phyloP scores from a whole-genome alignment of 2,329 filamentous ascomycete genomes.

The Domatiomyces catenatus region DNA sequence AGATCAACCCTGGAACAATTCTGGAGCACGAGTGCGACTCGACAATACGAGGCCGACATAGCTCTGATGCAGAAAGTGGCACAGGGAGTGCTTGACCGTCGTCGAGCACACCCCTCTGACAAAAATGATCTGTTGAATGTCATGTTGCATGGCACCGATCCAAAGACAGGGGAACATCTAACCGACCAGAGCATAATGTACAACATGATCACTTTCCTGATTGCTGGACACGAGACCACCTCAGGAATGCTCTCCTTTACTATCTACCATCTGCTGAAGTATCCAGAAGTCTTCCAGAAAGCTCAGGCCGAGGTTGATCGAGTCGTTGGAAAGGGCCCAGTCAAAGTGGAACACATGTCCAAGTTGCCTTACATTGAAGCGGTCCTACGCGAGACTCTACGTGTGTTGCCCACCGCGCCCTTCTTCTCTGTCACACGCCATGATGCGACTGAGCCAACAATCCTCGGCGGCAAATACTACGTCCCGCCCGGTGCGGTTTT shows the following conservation, averaged over 20 bases:
- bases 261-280: conserved; percentile 49
- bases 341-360: conserved; percentile 40
- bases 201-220: conserved; percentile 52
- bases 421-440: conserved; percentile 39
- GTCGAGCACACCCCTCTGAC: conserved; percentile 39
- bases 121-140: conserved; percentile 44
- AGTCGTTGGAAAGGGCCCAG: conserved; percentile 41
- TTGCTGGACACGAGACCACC: conserved; percentile 51
- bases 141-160: conserved; percentile 44
- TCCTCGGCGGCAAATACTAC: conserved; percentile 44
- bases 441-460: conserved; percentile 5
- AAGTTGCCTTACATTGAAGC: conserved; percentile 53
- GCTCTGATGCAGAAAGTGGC: conserved; percentile 12
- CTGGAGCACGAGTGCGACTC: conserved; percentile 6
- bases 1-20: conserved; percentile 32
- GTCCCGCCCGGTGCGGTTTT: conserved; percentile 39
- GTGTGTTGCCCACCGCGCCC: conserved; percentile 46
- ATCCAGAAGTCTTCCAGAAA: conserved; percentile 43
- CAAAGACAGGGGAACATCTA: conserved; percentile 44
- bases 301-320: conserved; percentile 53
- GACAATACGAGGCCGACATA: conserved; percentile 11
- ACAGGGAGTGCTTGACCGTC: conserved; percentile 39
- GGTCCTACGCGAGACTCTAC: conserved; percentile 50
- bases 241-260: conserved; percentile 51
- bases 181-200: conserved; percentile 47